Evolutionary conservation across 139 green algal species (phyloP).

Genomic region (Tetradesmus lagerheimii): DNA sequence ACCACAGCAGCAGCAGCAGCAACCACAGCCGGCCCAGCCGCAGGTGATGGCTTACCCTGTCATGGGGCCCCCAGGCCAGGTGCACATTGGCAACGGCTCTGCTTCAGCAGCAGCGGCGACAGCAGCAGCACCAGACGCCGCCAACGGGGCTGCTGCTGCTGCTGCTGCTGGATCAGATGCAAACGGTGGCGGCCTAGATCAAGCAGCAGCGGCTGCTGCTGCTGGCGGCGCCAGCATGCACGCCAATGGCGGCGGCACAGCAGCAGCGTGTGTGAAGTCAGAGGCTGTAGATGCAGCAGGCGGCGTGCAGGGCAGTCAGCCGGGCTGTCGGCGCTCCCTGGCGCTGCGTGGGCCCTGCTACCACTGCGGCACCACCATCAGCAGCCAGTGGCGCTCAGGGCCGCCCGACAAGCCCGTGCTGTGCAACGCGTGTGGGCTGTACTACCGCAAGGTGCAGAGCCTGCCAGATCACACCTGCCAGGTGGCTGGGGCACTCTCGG

Average conservation of each 20-base stretch:
- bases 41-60: neutral
- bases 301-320: neutral
- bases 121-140: neutral
- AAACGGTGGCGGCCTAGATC: neutral
- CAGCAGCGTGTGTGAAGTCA: neutral
- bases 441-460: slow-evolving; percentile 40
- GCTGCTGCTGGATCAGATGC: neutral
- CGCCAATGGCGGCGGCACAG: neutral
- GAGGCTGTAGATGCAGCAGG: neutral
- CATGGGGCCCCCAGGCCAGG: neutral
- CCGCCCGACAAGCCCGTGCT: slow-evolving; percentile 71
- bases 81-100: neutral
- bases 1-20: slow-evolving; percentile 17
- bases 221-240: neutral
- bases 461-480: slow-evolving; percentile 49
- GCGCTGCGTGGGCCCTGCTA: slow-evolving; percentile 62
- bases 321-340: neutral
- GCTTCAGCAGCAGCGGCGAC: neutral
- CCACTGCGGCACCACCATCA: slow-evolving; percentile 67
- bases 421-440: slow-evolving; percentile 82
- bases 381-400: slow-evolving; percentile 73
- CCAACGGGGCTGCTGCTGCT: neutral
- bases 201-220: slow-evolving; percentile 10
- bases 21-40: no score
- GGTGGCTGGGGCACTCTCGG: slow-evolving; percentile 33